These are phyloP conservation scores for Septoria linicola DNA, from an alignment of 2,329 filamentous ascomycete genomes.

Conservation along the genomic window DNA sequence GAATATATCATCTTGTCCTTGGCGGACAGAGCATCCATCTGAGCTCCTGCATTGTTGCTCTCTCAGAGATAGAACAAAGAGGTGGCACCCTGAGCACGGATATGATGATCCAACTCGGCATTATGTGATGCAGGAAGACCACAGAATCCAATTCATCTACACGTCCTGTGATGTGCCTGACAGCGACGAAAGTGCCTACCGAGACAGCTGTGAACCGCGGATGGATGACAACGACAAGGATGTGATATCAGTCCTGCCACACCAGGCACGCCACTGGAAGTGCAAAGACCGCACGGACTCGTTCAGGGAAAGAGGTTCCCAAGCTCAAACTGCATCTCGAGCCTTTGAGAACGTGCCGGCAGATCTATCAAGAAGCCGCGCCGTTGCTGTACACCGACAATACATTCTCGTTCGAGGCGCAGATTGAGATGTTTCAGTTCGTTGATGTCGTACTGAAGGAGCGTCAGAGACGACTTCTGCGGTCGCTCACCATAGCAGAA, in stretches of 20 bases:
- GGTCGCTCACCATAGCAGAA: background rate
- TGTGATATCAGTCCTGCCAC: background rate
- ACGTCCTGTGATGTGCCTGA: background rate
- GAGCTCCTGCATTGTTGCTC: background rate
- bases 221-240: background rate
- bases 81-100: background rate
- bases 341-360: background rate
- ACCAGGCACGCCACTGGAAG: background rate
- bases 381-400: background rate
- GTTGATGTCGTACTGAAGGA: background rate
- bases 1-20: background rate
- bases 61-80: background rate
- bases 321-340: background rate
- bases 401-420: background rate
- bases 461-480: background rate
- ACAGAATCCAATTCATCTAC: background rate
- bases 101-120: background rate
- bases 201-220: background rate
- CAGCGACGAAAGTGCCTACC: background rate
- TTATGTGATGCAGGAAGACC: background rate
- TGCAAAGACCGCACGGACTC: background rate
- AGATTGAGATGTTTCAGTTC: background rate
- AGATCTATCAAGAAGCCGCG: background rate
- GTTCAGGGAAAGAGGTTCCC: too few species aligned
- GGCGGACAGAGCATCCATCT: conserved; percentile 2